Percentiles rank a stretch among this genome's conserved stretches.
These are phyloP conservation scores for Candida maris DNA, from an alignment of 805 yeast genomes.

Conservation along the genomic window DNA sequence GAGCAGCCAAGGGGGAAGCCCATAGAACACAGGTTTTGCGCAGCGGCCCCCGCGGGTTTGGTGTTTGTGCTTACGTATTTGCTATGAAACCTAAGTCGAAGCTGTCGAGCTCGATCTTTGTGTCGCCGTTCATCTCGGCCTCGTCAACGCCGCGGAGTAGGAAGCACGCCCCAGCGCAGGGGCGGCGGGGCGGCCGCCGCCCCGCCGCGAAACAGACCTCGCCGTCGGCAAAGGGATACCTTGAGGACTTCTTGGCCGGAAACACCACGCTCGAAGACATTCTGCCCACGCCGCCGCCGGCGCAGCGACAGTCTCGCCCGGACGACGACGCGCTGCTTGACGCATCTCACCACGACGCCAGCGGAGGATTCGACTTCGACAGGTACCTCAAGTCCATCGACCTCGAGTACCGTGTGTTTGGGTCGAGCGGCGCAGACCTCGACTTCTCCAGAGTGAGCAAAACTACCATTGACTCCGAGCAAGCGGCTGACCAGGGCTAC, in stretches of 20 bases:
- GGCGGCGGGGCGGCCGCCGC: neutral
- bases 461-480: conserved; percentile 15
- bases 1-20: no score
- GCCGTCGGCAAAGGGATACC: conserved; percentile 9
- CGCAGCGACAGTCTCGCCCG: neutral
- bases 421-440: conserved; percentile 10
- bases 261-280: conserved; percentile 24
- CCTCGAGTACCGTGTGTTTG: conserved; percentile 12
- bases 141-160: conserved; percentile 4
- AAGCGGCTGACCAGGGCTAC: conserved; percentile 5
- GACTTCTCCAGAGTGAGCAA: conserved; percentile 23
- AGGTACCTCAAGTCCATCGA: conserved; percentile 21
- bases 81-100: conserved; percentile 15
- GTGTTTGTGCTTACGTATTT: conserved; percentile 1
- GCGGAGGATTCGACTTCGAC: conserved; percentile 25
- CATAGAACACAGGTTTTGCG: no score
- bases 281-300: conserved; percentile 11
- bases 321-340: conserved; percentile 4
- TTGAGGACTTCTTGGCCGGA: conserved; percentile 30
- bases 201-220: conserved; percentile 2
- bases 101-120: conserved; percentile 17
- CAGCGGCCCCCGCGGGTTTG: no score
- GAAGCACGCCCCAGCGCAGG: neutral
- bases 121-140: conserved; percentile 18
- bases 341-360: neutral